These are phyloP conservation scores for Naganishia cerealis DNA, from an alignment of 1,284 basidiomycete genomes.

Conservation along the genomic window DNA sequence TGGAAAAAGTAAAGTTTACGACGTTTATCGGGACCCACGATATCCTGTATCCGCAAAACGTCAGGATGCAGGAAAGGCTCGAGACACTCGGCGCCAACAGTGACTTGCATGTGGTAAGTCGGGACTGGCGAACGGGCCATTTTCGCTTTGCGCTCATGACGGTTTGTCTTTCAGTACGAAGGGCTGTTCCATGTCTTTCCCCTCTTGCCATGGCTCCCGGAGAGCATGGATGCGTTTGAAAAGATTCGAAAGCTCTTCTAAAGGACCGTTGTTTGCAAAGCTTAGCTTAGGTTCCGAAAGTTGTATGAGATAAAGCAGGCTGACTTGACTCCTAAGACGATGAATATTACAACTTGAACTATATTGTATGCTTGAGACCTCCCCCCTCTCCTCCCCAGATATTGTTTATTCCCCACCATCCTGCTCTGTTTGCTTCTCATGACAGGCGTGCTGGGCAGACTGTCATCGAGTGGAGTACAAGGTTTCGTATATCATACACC, in stretches of 20 bases:
- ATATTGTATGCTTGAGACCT: no score
- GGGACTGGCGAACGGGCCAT: background rate
- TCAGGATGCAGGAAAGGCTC: slow-evolving; percentile 18
- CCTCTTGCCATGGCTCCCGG: slow-evolving; percentile 21
- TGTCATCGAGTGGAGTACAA: no score
- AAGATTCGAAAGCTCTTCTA: slow-evolving; percentile 27
- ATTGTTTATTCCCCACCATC: no score
- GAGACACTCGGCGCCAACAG: slow-evolving; percentile 16
- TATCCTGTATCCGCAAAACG: slow-evolving; percentile 23
- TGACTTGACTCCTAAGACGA: no score
- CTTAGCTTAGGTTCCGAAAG: no score
- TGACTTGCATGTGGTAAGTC: slow-evolving; percentile 25
- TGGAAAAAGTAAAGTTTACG: slow-evolving; percentile 2
- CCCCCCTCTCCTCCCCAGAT: no score
- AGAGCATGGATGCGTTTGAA: slow-evolving; percentile 22
- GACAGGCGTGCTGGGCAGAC: no score
- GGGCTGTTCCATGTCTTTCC: slow-evolving; percentile 31
- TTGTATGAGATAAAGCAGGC: no score
- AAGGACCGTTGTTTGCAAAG: background rate
- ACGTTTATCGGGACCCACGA: slow-evolving; percentile 28
- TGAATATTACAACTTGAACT: no score
- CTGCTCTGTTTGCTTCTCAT: no score
- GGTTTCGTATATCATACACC: no score
- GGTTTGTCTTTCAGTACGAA: background rate
- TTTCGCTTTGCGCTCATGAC: background rate